Percentiles rank a stretch among this genome's conserved stretches.
Conservation (phyloP, 2,329 filamentous ascomycete species). For the Anthostomella pinea region DNA sequence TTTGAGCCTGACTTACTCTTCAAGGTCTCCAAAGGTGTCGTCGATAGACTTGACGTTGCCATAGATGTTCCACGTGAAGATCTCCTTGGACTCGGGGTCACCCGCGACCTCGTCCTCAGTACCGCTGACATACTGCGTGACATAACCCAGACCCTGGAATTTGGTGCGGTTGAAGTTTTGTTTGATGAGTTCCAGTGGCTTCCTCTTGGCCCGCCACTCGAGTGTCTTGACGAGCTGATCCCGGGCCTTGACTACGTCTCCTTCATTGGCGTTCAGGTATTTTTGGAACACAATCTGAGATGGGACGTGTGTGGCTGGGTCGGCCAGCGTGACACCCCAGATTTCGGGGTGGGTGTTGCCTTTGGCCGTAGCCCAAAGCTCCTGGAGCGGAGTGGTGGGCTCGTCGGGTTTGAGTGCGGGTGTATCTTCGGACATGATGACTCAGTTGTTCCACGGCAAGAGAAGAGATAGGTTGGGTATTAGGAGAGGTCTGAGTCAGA, state of each 20-base stretch:
- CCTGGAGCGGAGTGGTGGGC: slow-evolving; percentile 26
- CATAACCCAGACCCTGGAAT: slow-evolving; percentile 77
- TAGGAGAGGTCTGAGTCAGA: too few species aligned
- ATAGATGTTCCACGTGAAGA: slow-evolving; percentile 93
- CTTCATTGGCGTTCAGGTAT: slow-evolving; percentile 86
- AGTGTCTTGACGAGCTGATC: slow-evolving; percentile 77
- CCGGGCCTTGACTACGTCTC: slow-evolving; percentile 69
- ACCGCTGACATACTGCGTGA: slow-evolving; percentile 64
- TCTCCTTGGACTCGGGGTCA: slow-evolving; percentile 46
- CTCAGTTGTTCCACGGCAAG: too few species aligned
- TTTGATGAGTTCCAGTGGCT: slow-evolving; percentile 65
- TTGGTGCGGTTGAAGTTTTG: slow-evolving; percentile 64
- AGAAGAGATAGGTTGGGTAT: too few species aligned
- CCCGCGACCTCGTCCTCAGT: slow-evolving; percentile 33
- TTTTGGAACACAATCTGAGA: slow-evolving; percentile 87
- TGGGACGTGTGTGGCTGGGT: slow-evolving; percentile 57
- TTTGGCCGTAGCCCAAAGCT: slow-evolving; percentile 30
- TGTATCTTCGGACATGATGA: slow-evolving; percentile 14
- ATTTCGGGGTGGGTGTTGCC: slow-evolving; percentile 65
- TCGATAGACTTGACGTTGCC: slow-evolving; percentile 80
- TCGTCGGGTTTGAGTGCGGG: slow-evolving; percentile 23
- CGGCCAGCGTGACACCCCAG: slow-evolving; percentile 74
- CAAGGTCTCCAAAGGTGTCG: slow-evolving; percentile 74
- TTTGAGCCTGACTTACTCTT: slow-evolving; percentile 80
- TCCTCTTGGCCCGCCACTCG: slow-evolving; percentile 75